Conservation (phyloP, 768 basidiomycete species). For the Auricularia cornea region DNA sequence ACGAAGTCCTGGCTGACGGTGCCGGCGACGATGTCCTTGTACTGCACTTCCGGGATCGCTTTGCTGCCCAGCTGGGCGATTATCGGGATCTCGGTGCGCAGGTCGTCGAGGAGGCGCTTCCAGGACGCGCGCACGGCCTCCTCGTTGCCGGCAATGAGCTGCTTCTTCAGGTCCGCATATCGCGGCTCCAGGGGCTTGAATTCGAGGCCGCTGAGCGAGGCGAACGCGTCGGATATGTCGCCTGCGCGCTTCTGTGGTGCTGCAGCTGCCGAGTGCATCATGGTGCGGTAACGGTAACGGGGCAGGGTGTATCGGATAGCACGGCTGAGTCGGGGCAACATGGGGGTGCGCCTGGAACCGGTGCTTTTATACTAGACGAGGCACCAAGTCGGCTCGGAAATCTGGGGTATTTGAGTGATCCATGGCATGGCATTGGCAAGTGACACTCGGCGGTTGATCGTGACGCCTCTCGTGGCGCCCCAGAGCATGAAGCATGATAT, state of each 20-base stretch:
- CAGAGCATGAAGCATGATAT: no score
- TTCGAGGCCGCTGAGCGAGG: constrained; percentile 32
- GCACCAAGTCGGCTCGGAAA: no score
- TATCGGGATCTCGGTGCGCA: constrained; percentile 38
- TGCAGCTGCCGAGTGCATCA: no score
- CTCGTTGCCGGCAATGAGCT: constrained; percentile 28
- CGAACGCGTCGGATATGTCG: constrained; percentile 41
- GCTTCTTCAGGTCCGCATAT: constrained; percentile 52
- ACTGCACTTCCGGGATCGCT: constrained; percentile 47
- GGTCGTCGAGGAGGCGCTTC: constrained; percentile 43
- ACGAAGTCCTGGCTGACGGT: constrained; percentile 35
- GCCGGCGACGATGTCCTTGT: constrained; percentile 37
- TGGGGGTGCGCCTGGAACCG: no score
- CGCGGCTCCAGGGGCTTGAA: constrained; percentile 41
- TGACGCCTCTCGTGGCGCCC: no score
- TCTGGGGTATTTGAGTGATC: no score
- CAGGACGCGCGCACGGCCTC: constrained; percentile 43
- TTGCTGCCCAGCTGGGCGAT: constrained; percentile 39
- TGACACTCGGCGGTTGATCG: no score
- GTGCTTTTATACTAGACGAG: no score
- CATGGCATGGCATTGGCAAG: no score
- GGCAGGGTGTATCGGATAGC: no score
- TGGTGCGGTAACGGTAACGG: no score
- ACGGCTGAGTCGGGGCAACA: no score
- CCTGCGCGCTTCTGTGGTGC: constrained; percentile 20